Base-by-base conservation (phyloP, 768 basidiomycete species). In the Paxillus involutus region DNA sequence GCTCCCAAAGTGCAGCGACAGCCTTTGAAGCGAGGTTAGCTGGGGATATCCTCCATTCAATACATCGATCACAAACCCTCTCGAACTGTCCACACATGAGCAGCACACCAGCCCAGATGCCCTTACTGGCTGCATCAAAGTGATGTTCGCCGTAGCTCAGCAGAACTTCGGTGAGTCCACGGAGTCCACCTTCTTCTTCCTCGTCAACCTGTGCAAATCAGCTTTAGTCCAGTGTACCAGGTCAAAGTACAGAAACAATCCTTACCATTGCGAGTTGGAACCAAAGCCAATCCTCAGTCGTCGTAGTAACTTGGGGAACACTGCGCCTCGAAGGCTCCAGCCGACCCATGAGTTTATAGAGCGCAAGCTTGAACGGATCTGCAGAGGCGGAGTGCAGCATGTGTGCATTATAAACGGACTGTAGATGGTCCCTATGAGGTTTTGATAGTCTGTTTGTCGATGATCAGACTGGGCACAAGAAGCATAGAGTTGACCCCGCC, bases 231-330 rank as follows among this genome's bases (percentile, higher is more conserved):
- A n/a, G 16, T 63, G 14, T 47, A 44, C 35, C 29, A 16, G 11
- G 35, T 32, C 6, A 39, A 29, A 52, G 37, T 14, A 0, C 16
- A 6, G 24, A 41, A 35, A 51, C 36, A 13, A 5, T 8, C 58
- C 74, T 30, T 45, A 85, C 90, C 83, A 98, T 89, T 1, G 87
- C 80, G 13, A 98, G 80, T 73, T 99, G 95, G 77, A 95, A 87
- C 96, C 96, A 99, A 35, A 98, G 76, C 96, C 96, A 99, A 70
- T 99, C 97, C 68, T 98, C 97, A 2, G 92, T 94, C 1, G 94
- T 95, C 10, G 82, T 81, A 0, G 94, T 98, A 5, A 98, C 93
- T 39, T 86, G 83, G 6, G 85, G 81, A 3, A 95, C 86, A 62
- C 83, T 88, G 45, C 94, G 80, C 52, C 90, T 79, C 5, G 81